A percentile compares a stretch with the other conserved stretches of the same genome.
Conservation (phyloP, 2,329 filamentous ascomycete species). For the Fusarium zealandicum region DNA sequence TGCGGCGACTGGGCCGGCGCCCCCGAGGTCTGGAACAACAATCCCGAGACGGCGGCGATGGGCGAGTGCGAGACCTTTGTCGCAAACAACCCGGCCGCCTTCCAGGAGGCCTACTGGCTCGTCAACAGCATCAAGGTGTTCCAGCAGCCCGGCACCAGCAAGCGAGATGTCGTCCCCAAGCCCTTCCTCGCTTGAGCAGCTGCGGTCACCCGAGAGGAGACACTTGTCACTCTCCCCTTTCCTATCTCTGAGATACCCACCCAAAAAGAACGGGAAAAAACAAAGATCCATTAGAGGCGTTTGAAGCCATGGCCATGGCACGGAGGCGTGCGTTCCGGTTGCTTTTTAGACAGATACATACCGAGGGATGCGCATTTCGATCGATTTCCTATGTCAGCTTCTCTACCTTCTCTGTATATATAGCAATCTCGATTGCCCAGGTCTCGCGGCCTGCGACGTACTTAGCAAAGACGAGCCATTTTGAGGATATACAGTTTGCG, state of each 20-base stretch:
- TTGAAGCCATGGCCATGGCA: background rate
- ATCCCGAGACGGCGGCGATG: constrained; percentile 64
- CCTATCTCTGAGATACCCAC: constrained; percentile 24
- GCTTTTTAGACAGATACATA: constrained; percentile 10
- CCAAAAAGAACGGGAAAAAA: background rate
- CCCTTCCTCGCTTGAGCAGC: constrained; percentile 32
- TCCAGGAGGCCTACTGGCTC: constrained; percentile 77
- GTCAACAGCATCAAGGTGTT: constrained; percentile 77
- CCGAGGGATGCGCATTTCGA: constrained; percentile 10
- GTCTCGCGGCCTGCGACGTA: constrained; percentile 13
- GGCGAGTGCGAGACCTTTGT: constrained; percentile 80
- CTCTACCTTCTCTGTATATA: constrained; percentile 31
- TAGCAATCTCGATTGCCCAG: constrained; percentile 11
- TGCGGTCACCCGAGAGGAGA: too few relatives aligned
- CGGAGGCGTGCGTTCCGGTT: constrained; percentile 23
- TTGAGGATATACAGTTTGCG: background rate
- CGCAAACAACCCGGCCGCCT: constrained; percentile 71
- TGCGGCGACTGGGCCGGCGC: constrained; percentile 87
- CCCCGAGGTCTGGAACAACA: constrained; percentile 62
- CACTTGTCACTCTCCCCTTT: background rate
- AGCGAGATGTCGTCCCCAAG: constrained; percentile 22
- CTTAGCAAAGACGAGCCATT: constrained; percentile 16
- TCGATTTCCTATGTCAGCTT: constrained; percentile 12
- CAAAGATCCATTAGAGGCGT: background rate
- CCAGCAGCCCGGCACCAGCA: constrained; percentile 28